Percentiles rank a stretch among this genome's conserved stretches.
These are phyloP conservation scores for Amaranthus palmeri DNA, from an alignment of 148 eudicot genomes.

Conservation along the genomic window DNA sequence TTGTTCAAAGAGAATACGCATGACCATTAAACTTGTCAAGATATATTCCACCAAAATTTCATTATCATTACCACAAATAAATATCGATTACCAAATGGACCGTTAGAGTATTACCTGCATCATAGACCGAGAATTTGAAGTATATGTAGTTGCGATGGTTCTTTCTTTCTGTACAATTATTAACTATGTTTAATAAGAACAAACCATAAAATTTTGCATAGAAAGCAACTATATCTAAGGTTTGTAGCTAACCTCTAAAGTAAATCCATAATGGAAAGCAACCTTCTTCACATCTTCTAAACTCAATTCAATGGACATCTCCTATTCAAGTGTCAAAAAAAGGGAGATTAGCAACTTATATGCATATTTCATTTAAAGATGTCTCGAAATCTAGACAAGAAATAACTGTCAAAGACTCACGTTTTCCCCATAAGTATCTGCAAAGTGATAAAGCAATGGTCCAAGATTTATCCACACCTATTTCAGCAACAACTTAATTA, in stretches of 20 bases:
- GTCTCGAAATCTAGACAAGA: not conserved
- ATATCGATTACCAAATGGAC: no score
- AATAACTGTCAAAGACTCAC: slow-evolving; percentile 38
- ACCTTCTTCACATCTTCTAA: slow-evolving; percentile 90
- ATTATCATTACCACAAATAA: no score
- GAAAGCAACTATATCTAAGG: not conserved
- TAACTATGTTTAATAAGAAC: not conserved
- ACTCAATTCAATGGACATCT: slow-evolving; percentile 93
- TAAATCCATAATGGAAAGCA: slow-evolving; percentile 71
- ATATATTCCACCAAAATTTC: no score
- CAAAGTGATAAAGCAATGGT: slow-evolving; percentile 95
- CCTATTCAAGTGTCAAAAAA: slow-evolving; percentile 36
- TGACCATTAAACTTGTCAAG: no score
- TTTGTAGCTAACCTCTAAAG: slow-evolving; percentile 60
- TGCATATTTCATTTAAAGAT: not conserved
- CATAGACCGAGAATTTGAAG: slow-evolving; percentile 81
- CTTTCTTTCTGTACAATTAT: slow-evolving; percentile 55
- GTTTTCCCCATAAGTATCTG: slow-evolving; percentile 75
- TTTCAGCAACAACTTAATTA: slow-evolving; percentile 20
- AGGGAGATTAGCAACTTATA: not conserved
- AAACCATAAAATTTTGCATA: not conserved
- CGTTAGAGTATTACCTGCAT: slow-evolving; percentile 66
- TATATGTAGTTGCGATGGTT: slow-evolving; percentile 75
- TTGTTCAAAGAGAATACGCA: no score
- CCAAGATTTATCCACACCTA: slow-evolving; percentile 99